These are phyloP conservation scores for Flaveria brownii DNA, from an alignment of 129 eudicot species.

Conservation along the genomic window DNA sequence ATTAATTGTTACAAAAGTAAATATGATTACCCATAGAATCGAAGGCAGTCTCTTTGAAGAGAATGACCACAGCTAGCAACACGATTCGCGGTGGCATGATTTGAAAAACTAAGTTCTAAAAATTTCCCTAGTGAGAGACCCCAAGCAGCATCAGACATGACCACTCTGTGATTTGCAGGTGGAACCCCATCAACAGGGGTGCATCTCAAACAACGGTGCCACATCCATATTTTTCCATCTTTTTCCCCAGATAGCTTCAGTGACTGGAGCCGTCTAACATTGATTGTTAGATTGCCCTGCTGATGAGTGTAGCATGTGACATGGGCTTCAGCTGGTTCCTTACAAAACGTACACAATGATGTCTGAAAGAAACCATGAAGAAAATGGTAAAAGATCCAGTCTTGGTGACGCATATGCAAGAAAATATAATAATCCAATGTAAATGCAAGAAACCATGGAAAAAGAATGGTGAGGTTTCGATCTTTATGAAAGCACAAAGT, in stretches of 20 bases:
- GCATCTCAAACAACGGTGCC: slow-evolving; percentile 97
- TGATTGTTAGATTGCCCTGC: slow-evolving; percentile 88
- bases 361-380: slow-evolving; percentile 45
- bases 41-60: slow-evolving; percentile 92
- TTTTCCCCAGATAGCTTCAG: slow-evolving; percentile 70
- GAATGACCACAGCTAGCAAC: slow-evolving; percentile 97
- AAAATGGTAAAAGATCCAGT: neutral
- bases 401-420: neutral
- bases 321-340: slow-evolving; percentile 87
- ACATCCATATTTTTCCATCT: slow-evolving; percentile 98
- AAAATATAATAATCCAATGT: neutral
- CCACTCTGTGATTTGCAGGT: slow-evolving; percentile 75
- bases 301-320: slow-evolving; percentile 89
- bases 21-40: slow-evolving; percentile 71
- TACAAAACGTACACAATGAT: slow-evolving; percentile 65
- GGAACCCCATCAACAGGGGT: slow-evolving; percentile 65
- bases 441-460: slow-evolving; percentile 4
- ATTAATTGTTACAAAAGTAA: neutral
- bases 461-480: neutral
- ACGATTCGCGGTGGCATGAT: slow-evolving; percentile 91
- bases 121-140: slow-evolving; percentile 97
- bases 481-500: too few relatives aligned
- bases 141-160: slow-evolving; percentile 99
- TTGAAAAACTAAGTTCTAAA: slow-evolving; percentile 94
- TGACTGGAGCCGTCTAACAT: slow-evolving; percentile 65